phyloP scores from a whole-genome alignment of 371 early-diverging fungal genomes.

The Lichtheimia hyalospora region DNA sequence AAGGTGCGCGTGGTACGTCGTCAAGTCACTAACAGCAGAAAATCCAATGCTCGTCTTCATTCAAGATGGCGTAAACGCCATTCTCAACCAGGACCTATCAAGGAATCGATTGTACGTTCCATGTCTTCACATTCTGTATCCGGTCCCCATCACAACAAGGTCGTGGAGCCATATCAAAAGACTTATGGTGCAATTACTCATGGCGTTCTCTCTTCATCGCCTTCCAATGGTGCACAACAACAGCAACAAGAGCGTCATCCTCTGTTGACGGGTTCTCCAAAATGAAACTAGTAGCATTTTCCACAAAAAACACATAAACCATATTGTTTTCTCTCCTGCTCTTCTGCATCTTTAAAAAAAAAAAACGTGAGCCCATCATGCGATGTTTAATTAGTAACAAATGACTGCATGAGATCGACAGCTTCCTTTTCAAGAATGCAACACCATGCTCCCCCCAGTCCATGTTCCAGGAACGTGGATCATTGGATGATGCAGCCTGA shows the following conservation, averaged over 20 bases:
- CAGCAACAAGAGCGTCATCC: not conserved
- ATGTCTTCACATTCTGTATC: conserved; percentile 6
- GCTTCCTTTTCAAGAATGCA: no score
- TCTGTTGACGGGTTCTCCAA: no score
- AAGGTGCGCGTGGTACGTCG: conserved; percentile 44
- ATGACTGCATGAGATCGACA: no score
- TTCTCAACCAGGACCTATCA: conserved; percentile 1
- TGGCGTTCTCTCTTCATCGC: conserved; percentile 12
- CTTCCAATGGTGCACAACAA: conserved; percentile 12
- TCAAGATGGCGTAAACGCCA: conserved; percentile 14
- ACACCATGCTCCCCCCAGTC: no score
- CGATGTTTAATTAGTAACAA: no score
- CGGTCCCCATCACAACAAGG: conserved; percentile 7
- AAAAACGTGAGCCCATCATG: not conserved
- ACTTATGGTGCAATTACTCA: conserved; percentile 17
- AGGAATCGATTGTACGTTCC: not conserved
- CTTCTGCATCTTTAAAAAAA: not conserved
- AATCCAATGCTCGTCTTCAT: conserved; percentile 1
- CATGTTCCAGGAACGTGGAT: no score
- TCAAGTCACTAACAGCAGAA: conserved; percentile 26
- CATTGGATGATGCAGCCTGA: no score
- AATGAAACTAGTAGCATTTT: no score
- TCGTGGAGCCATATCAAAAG: conserved; percentile 18
- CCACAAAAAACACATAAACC: no score
- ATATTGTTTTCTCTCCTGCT: no score